Evolutionary conservation across 2,329 filamentous ascomycete species (phyloP).

Genomic region (Aspergillus hiratsukae): DNA sequence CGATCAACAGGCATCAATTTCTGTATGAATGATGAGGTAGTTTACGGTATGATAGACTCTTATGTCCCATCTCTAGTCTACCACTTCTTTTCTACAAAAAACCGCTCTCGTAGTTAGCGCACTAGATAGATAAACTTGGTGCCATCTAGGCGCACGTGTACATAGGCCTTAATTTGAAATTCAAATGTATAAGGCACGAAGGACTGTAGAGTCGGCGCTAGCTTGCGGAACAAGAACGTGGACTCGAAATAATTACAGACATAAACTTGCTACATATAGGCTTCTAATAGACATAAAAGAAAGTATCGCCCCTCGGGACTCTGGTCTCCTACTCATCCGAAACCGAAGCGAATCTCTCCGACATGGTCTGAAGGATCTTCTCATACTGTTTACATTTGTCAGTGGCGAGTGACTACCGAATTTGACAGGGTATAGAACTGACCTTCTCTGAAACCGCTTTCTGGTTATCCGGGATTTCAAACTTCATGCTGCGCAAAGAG

Average conservation of each 20-base stretch:
- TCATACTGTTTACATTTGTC: slow-evolving; percentile 66
- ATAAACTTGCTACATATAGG: slow-evolving; percentile 33
- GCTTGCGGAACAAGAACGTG: slow-evolving; percentile 4
- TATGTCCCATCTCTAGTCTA: background rate
- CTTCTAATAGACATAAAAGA: slow-evolving; percentile 15
- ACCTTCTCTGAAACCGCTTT: slow-evolving; percentile 80
- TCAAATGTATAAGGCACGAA: background rate
- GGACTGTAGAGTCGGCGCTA: background rate
- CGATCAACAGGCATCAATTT: background rate
- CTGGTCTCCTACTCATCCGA: slow-evolving; percentile 70
- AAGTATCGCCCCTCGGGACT: slow-evolving; percentile 9
- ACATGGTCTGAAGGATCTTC: slow-evolving; percentile 83
- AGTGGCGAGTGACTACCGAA: slow-evolving; percentile 28
- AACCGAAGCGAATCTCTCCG: slow-evolving; percentile 95
- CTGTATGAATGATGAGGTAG: background rate
- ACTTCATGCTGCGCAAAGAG: slow-evolving; percentile 88
- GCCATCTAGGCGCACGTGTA: background rate
- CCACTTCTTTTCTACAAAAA: background rate
- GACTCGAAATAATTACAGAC: slow-evolving; percentile 29
- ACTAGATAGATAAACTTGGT: background rate
- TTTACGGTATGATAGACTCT: background rate
- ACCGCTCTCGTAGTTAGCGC: background rate
- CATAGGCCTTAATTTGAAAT: background rate
- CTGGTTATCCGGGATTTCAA: slow-evolving; percentile 84
- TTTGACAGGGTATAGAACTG: slow-evolving; percentile 24